These are phyloP conservation scores for Thielaviopsis populi DNA, from an alignment of 2,329 filamentous ascomycete species.

Conservation along the genomic window DNA sequence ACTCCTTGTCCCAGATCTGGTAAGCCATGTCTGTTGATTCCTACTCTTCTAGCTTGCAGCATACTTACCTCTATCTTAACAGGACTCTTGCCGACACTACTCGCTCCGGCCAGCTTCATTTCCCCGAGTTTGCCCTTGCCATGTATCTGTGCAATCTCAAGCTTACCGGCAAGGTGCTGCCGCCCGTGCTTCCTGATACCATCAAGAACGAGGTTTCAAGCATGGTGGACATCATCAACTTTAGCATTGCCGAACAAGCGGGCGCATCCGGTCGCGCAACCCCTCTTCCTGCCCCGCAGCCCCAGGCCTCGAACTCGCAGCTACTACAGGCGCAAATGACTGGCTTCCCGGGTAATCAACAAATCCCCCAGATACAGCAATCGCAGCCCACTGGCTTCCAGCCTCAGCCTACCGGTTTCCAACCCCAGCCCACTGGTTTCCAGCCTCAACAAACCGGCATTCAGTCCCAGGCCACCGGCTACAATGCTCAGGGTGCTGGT, in stretches of 20 bases:
- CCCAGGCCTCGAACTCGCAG: constrained; percentile 57
- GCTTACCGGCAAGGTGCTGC: constrained; percentile 72
- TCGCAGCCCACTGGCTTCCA: constrained; percentile 25
- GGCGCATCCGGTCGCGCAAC: constrained; percentile 33
- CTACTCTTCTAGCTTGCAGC: neutral
- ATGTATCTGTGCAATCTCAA: constrained; percentile 98
- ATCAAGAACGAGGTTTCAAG: constrained; percentile 95
- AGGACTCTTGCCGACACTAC: constrained; percentile 92
- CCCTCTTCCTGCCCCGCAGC: constrained; percentile 44
- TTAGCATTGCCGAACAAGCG: constrained; percentile 67
- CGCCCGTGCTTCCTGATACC: constrained; percentile 59
- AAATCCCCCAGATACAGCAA: constrained; percentile 25
- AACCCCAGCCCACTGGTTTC: constrained; percentile 38
- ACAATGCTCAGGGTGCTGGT: constrained; percentile 58
- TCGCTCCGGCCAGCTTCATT: constrained; percentile 87
- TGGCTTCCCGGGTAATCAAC: constrained; percentile 39
- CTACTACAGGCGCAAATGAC: constrained; percentile 53
- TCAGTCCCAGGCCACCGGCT: constrained; percentile 52
- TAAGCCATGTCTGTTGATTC: constrained; percentile 26
- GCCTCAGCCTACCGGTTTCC: constrained; percentile 32
- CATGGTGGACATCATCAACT: constrained; percentile 99
- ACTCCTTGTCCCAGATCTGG: constrained; percentile 87
- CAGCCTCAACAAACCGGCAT: constrained; percentile 40
- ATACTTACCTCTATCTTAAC: constrained; percentile 11
- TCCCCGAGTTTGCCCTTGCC: constrained; percentile 90